Evolutionary conservation across 2,329 filamentous ascomycete species (phyloP).

Genomic region (Calonectria pseudoreteaudii): DNA sequence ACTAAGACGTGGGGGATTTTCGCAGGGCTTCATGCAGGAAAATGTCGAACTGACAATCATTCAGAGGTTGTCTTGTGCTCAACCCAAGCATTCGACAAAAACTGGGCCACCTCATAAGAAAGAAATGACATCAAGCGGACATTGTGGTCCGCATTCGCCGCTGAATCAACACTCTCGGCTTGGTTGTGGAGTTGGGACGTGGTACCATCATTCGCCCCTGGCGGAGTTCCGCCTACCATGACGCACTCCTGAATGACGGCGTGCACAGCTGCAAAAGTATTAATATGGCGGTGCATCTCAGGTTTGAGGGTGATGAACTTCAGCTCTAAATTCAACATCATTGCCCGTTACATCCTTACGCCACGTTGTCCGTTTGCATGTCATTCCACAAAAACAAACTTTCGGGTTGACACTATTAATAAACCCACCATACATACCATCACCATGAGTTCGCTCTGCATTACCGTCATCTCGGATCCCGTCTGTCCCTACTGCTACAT

Average conservation of each 20-base stretch:
- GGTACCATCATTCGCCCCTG: not conserved
- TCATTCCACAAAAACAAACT: not conserved
- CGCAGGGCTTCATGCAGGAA: too few species aligned
- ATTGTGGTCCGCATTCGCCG: not conserved
- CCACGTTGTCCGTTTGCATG: not conserved
- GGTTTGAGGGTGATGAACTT: not conserved
- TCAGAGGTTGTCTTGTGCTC: too few species aligned
- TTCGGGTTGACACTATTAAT: not conserved
- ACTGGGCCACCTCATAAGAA: too few species aligned
- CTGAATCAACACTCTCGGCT: not conserved
- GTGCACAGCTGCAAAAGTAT: not conserved
- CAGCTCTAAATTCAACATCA: not conserved
- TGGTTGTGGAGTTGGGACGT: not conserved
- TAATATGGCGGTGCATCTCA: not conserved
- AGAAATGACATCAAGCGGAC: not conserved
- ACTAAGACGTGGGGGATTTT: too few species aligned
- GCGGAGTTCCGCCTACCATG: slow-evolving; percentile 40
- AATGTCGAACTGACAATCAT: too few species aligned
- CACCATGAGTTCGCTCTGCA: slow-evolving; percentile 78
- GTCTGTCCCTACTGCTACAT: slow-evolving; percentile 86
- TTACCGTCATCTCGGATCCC: slow-evolving; percentile 84
- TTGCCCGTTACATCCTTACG: not conserved
- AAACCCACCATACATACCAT: not conserved
- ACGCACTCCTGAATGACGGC: not conserved
- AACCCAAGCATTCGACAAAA: not conserved